Base-by-base conservation (phyloP, 1,139 yeast genomes). In the Pneumocystis sp. region DNA sequence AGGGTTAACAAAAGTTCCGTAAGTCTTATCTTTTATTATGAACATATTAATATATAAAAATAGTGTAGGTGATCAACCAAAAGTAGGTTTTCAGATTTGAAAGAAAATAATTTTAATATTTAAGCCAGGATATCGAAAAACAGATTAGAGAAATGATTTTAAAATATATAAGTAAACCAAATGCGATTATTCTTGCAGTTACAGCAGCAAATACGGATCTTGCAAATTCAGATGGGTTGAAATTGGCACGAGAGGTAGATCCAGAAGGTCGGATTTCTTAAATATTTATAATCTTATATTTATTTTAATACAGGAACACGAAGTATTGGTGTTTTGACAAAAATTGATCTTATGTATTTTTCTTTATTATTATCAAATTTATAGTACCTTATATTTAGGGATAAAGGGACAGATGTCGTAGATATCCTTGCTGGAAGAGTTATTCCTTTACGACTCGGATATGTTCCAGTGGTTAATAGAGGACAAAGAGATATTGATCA, bases 151-250 rank as follows among this genome's bases (percentile, higher is more conserved):
- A 91, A 69, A 93, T 93, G 97, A 81, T 93, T 67, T 81, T 93
- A 82, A 89, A 89, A 76, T 93, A 87, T 75, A 93, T 93, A 72
- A 85, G 96, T 50, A 91, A 90, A 75, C 97, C 97, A 67, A 93
- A 93, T 74, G 97, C 98, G 61, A 93, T 93, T 72, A 87, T 93
- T 69, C 81, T 93, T 68, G 90, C 97, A 0, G 98, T 93, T 62
- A 93, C 95, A 72, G 96, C 97, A 21, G 96, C 97, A 63, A 93
- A 93, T 76, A 91, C 96, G 63, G 98, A 93, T 81, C 82, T 93
- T 79, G 98, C 98, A 68, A 93, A 93, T 75, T 88, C 96, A 61
- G 98, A 93, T 76, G 98, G 98, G 65, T 83, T 93, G 73, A 91
- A 93, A 76, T 81, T 93, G 70, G 98, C 98, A 0, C 83, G 97